phyloP scores from a whole-genome alignment of 2,329 filamentous ascomycete genomes.

The Exophiala bonariae region DNA sequence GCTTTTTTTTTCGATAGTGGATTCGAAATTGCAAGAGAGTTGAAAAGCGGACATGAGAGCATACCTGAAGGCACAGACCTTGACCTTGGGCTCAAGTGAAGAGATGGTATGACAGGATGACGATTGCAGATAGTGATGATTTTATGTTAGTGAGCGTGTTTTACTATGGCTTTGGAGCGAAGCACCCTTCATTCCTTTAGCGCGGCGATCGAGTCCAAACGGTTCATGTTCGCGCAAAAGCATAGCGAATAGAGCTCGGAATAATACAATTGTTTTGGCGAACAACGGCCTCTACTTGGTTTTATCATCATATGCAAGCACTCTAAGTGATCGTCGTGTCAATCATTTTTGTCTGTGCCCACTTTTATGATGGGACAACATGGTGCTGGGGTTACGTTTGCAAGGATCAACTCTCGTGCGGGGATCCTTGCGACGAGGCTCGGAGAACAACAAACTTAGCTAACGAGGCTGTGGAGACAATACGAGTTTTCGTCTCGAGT shows the following conservation, averaged over 20 bases:
- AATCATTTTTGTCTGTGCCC: conserved; percentile 3
- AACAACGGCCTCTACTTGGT: conserved; percentile 14
- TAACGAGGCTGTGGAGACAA: too few relatives aligned
- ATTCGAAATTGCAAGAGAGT: too few relatives aligned
- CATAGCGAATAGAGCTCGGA: background rate
- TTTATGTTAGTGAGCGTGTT: conserved; percentile 19
- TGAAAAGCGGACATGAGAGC: conserved; percentile 9
- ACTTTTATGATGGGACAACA: conserved; percentile 14
- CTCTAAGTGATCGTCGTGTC: background rate
- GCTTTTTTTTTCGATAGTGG: conserved; percentile 5
- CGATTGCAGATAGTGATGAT: conserved; percentile 22
- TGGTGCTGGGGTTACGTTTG: too few relatives aligned
- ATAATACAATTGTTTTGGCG: conserved; percentile 5
- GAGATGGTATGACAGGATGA: conserved; percentile 6
- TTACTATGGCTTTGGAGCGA: conserved; percentile 15
- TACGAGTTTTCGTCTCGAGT: too few relatives aligned
- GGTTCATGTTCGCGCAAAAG: too few relatives aligned
- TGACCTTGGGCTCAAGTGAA: too few relatives aligned
- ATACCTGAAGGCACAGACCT: conserved; percentile 8
- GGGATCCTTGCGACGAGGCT: too few relatives aligned
- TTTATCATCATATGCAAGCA: background rate
- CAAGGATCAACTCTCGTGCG: too few relatives aligned
- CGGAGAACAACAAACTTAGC: too few relatives aligned
- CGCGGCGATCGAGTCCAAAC: conserved; percentile 1
- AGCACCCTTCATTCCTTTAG: conserved; percentile 25